Evolutionary conservation across 1,139 yeast genomes (phyloP).

Genomic region (Candida sanyaensis): DNA sequence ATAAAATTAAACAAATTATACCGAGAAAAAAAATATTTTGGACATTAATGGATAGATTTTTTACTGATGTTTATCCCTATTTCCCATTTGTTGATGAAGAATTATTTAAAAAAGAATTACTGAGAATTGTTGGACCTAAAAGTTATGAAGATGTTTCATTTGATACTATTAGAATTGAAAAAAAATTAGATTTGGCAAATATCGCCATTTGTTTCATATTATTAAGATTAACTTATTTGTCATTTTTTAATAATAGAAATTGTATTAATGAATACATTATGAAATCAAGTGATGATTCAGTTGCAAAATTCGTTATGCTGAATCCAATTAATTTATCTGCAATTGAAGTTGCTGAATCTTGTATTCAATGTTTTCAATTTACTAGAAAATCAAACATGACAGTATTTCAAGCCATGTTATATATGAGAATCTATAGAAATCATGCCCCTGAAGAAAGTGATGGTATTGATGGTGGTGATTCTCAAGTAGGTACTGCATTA

Average conservation of each 20-base stretch:
- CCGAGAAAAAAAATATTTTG: constrained; percentile 36
- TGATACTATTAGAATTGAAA: constrained; percentile 24
- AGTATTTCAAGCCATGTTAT: constrained; percentile 49
- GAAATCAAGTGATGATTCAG: constrained; percentile 23
- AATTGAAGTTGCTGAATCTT: constrained; percentile 51
- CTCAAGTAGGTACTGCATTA: constrained; percentile 37
- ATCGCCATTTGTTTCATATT: constrained; percentile 33
- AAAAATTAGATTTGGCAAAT: constrained; percentile 34
- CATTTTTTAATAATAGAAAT: constrained; percentile 34
- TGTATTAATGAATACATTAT: constrained; percentile 29
- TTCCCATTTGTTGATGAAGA: constrained; percentile 39
- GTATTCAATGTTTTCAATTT: constrained; percentile 53
- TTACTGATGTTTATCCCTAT: constrained; percentile 34
- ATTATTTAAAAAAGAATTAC: constrained; percentile 21
- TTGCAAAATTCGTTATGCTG: constrained; percentile 40
- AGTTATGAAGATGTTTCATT: constrained; percentile 23
- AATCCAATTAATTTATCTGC: constrained; percentile 50
- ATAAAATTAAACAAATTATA: constrained; percentile 30
- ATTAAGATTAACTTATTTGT: constrained; percentile 32
- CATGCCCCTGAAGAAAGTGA: constrained; percentile 57
- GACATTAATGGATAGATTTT: constrained; percentile 33
- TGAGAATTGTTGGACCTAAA: constrained; percentile 28
- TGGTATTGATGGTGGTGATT: constrained; percentile 48
- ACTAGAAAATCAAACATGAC: constrained; percentile 50
- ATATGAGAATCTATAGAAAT: constrained; percentile 38